Base-by-base conservation (phyloP, 306 rosid species). In the Vigna mungo region DNA sequence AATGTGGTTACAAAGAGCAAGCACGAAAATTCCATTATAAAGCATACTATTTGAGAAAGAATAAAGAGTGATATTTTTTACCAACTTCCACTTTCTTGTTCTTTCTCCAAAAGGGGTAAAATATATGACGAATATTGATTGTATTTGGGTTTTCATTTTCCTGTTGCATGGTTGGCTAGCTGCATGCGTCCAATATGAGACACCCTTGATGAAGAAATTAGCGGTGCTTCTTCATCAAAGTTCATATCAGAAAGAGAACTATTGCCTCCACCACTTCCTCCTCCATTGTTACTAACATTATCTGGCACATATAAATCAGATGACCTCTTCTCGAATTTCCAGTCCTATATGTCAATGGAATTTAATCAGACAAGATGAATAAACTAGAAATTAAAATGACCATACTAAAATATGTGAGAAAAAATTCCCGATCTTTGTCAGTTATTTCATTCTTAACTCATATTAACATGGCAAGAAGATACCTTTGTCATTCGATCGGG, bases 311-410 rank as follows among this genome's bases (percentile, higher is more conserved):
- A 94, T 13, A 86, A 80, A 80, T 91, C 94, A 8, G 94, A 93
- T 17, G 89, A 85, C 82, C 79, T 93, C 94, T 93, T 93, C 86
- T 93, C 98, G 44, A 87, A 67, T 86, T 90, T 91, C 98, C 97
- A 90, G n/a, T 94, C 98, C 97, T 94, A 90, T 54, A 84, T 51
- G n/a, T 62, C 81, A 13, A 46, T 3, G 16, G 15, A 65, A 41
- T 25, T 66, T 62, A n/a, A 53, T 47, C 16, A 60, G 54, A 32
- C 8, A 21, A 64, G 43, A 51, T 3, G 3, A 37, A 41, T 9
- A 54, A 51, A 66, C 12, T 16, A 14, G 3, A 6, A 12, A 17
- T 41, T 7, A n/a, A 44, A 37, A 41, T 37, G 54, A 44, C 48
- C 47, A 0, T 21, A 54, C 37, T 25, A 30, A 59, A 48, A 61